phyloP scores from a whole-genome alignment of 177 flowering plant species.

The Vitis hybrid region DNA sequence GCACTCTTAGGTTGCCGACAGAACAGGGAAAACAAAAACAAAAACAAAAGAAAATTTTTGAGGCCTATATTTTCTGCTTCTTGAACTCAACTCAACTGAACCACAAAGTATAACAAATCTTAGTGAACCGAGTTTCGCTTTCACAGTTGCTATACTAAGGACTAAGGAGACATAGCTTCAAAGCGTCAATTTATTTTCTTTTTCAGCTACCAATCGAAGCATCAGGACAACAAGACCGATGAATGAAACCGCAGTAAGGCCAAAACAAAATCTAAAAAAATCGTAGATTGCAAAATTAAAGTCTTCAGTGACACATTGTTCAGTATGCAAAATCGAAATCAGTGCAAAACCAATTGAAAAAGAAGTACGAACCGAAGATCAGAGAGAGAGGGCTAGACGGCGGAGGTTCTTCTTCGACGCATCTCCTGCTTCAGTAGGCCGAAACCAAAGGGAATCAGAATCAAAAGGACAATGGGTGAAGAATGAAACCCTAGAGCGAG shows the following conservation, averaged over 20 bases:
- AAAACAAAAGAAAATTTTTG: not conserved
- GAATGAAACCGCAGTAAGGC: too few relatives aligned
- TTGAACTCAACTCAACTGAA: not conserved
- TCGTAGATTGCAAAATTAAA: too few relatives aligned
- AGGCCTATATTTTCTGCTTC: not conserved
- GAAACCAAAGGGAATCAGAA: constrained; percentile 1
- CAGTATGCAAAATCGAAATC: not conserved
- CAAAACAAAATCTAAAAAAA: too few relatives aligned
- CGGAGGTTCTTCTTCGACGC: constrained; percentile 20
- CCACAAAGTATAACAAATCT: too few relatives aligned
- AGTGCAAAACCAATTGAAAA: not conserved
- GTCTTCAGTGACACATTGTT: too few relatives aligned
- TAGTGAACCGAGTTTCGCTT: too few relatives aligned
- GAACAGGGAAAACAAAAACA: not conserved
- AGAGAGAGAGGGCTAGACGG: not conserved
- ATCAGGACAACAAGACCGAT: too few relatives aligned
- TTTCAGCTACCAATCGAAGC: too few relatives aligned
- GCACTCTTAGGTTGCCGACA: too few relatives aligned
- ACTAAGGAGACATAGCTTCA: too few relatives aligned
- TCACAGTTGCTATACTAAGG: too few relatives aligned
- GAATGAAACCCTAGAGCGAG: constrained; percentile 1
- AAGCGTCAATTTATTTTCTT: too few relatives aligned
- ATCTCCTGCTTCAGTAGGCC: constrained; percentile 13
- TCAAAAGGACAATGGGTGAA: not conserved
- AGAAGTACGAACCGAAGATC: not conserved